Evolutionary conservation across 805 yeast species (phyloP), one percentile per base, ranked within the genome.

Genomic region (Ogataea neopini): DNA sequence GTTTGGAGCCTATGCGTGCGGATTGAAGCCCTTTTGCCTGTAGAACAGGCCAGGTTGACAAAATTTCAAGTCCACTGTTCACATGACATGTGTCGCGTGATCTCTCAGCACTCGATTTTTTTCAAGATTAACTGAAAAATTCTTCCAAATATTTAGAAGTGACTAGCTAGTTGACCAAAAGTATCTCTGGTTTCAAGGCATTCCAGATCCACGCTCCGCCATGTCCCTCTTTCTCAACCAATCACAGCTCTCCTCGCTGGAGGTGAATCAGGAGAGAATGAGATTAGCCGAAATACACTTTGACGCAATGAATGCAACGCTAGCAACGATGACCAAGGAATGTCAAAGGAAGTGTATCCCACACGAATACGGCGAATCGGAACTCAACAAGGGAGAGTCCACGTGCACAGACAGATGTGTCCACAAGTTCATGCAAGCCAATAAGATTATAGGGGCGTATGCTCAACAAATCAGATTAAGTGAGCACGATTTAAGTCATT

Each of bases 331-430:
- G 54, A 71, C 86, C 29, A 66, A 71, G 29, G 74, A 77, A 3
- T 92, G 98, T 65, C 73, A 76, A 17, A 59, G 66, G 48, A 94
- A 94, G 66, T 94, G 99, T 67, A 76, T 94, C 34, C 84, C 86
- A n/a, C 79, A 74, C n/a, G 87, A 84, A 53, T 91, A 86, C 67
- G 88, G 88, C 13, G 98, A 92, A 58, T 75, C 79, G 8, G 97
- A 92, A 20, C 71, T 91, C 45, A 82, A 80, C 53, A 89, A 90
- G 59, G 97, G 96, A 30, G 97, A 91, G 63, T 68, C 74, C 49
- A 76, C 80, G 38, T 92, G 97, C 64, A 70, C 88, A 9, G 96
- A 90, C 64, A 73, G 97, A 50, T 91, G 98, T 69, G 92, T 87
- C 37, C 68, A 81, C 53, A 91, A 91, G 66, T 90, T 84, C 66